Conservation (phyloP, 345 rosid genomes). For the Aquilaria sinensis region DNA sequence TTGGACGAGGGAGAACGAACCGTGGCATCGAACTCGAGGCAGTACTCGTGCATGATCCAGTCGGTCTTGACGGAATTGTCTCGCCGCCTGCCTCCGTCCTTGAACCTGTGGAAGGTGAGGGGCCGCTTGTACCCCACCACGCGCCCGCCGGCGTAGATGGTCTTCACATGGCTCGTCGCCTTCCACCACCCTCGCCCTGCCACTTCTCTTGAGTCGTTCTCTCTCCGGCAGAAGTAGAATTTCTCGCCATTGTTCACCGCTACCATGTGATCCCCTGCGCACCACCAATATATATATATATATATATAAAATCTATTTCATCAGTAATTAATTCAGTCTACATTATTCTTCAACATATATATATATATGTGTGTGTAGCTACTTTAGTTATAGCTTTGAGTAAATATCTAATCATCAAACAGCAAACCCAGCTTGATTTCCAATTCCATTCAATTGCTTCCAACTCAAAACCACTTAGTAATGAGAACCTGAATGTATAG, state of each 20-base stretch:
- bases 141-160: slow-evolving; percentile 8
- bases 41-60: slow-evolving; percentile 25
- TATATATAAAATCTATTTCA: not conserved
- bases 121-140: slow-evolving; percentile 26
- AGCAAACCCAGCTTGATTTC: too few species aligned
- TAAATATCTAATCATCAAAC: not conserved
- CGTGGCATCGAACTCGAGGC: not conserved
- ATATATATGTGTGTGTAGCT: not conserved
- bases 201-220: slow-evolving; percentile 31
- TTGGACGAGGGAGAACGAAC: not conserved
- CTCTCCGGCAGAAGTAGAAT: slow-evolving; percentile 20
- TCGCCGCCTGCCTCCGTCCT: slow-evolving; percentile 13
- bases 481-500: too few species aligned
- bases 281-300: not conserved
- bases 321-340: not conserved
- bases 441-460: too few species aligned
- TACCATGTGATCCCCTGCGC: slow-evolving; percentile 11
- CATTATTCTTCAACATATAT: not conserved
- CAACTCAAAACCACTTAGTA: too few species aligned
- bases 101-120: slow-evolving; percentile 28
- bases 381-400: not conserved
- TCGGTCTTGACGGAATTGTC: slow-evolving; percentile 12
- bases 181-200: slow-evolving; percentile 42
- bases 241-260: slow-evolving; percentile 15
- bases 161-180: slow-evolving; percentile 40